A percentile compares a stretch with the other conserved stretches of the same genome.
Evolutionary conservation across 306 rosid genomes (phyloP).

Genomic region (Inga oerstediana): DNA sequence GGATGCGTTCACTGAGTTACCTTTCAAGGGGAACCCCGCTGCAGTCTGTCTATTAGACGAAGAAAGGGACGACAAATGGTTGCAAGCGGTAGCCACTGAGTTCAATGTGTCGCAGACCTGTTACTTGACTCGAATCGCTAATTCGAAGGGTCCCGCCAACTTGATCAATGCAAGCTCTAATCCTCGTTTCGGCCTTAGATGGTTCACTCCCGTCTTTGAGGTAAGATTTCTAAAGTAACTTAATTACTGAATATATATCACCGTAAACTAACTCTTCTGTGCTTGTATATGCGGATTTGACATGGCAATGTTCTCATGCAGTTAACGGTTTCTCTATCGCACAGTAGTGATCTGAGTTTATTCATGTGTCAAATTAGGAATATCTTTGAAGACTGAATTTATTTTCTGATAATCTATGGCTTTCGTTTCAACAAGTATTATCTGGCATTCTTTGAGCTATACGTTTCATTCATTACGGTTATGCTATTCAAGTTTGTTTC

Average conservation of each 20-base stretch:
- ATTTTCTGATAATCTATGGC: background rate
- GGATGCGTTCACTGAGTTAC: conserved; percentile 67
- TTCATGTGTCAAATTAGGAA: background rate
- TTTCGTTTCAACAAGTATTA: background rate
- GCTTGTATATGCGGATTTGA: background rate
- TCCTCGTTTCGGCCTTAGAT: conserved; percentile 71
- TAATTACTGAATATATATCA: background rate
- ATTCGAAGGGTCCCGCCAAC: conserved; percentile 16
- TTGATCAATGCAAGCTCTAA: conserved; percentile 14
- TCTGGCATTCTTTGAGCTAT: background rate
- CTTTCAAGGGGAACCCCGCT: conserved; percentile 81
- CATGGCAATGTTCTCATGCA: background rate
- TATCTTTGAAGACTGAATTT: background rate
- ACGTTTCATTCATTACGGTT: background rate
- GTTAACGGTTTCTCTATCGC: background rate
- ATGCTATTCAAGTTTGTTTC: background rate
- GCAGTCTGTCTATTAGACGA: conserved; percentile 72
- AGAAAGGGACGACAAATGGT: conserved; percentile 58
- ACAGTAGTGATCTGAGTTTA: background rate
- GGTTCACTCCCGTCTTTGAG: conserved; percentile 73
- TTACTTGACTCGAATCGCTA: conserved; percentile 45
- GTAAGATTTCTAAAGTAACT: background rate
- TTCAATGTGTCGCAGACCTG: conserved; percentile 59
- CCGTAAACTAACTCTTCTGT: background rate
- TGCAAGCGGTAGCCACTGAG: conserved; percentile 64